Conservation (phyloP, 2,329 filamentous ascomycete species). For the Dactylellina leptospora region DNA sequence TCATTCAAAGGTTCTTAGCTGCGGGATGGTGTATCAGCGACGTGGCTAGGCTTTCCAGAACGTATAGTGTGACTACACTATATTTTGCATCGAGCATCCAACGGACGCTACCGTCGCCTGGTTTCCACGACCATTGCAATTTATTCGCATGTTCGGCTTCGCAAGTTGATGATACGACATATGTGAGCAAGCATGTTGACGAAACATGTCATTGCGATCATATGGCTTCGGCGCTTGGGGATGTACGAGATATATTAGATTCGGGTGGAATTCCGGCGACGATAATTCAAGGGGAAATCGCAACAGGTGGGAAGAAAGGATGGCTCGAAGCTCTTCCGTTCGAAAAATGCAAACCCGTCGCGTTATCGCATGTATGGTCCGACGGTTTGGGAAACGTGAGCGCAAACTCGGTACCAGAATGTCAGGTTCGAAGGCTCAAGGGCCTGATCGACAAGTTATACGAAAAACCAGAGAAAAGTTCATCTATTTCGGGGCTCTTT, state of each 20-base stretch:
- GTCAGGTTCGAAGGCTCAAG: constrained; percentile 47
- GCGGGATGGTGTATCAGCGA: constrained; percentile 46
- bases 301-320: constrained; percentile 16
- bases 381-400: constrained; percentile 53
- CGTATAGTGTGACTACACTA: constrained; percentile 25
- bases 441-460: constrained; percentile 25
- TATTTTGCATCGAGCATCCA: constrained; percentile 39
- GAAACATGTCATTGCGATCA: constrained; percentile 41
- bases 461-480: constrained; percentile 1
- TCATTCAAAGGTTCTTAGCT: constrained; percentile 26
- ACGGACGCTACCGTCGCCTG: constrained; percentile 11
- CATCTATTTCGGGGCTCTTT: constrained; percentile 10
- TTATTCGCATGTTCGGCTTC: constrained; percentile 43
- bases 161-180: constrained; percentile 47
- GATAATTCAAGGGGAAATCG: constrained; percentile 33
- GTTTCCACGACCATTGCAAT: constrained; percentile 34
- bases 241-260: constrained; percentile 29
- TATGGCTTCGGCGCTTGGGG: constrained; percentile 38
- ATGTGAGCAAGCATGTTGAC: constrained; percentile 46
- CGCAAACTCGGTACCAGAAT: constrained; percentile 51
- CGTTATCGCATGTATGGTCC: constrained; percentile 54
- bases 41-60: constrained; percentile 29
- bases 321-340: constrained; percentile 33
- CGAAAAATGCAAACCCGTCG: constrained; percentile 37
- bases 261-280: constrained; percentile 33